These are phyloP conservation scores for Phylloporus sp. DNA, from an alignment of 768 basidiomycete species.

Conservation along the genomic window DNA sequence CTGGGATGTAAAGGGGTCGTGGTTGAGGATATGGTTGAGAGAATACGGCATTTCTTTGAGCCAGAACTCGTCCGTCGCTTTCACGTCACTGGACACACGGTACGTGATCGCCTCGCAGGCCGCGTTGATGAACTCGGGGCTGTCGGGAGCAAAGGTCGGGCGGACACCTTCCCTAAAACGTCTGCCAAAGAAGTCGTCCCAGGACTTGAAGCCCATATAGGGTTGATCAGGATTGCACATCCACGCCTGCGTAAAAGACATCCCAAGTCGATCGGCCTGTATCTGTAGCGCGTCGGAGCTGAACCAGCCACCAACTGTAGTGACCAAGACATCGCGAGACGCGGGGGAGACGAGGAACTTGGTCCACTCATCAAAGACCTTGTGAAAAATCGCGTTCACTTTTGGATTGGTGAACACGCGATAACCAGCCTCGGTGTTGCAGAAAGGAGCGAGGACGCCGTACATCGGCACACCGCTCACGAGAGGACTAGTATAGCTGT, in stretches of 20 bases:
- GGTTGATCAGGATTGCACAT: constrained; percentile 36
- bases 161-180: constrained; percentile 38
- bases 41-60: constrained; percentile 60
- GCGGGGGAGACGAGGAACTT: constrained; percentile 39
- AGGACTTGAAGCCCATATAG: constrained; percentile 44
- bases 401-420: constrained; percentile 27
- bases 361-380: constrained; percentile 47
- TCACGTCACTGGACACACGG: constrained; percentile 36
- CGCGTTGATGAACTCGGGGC: constrained; percentile 38
- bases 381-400: constrained; percentile 45
- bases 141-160: constrained; percentile 29
- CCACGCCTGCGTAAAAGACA: constrained; percentile 37
- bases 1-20: constrained; percentile 34
- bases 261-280: constrained; percentile 11
- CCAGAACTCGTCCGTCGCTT: constrained; percentile 49
- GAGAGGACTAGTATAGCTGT: constrained; percentile 18
- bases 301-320: constrained; percentile 45
- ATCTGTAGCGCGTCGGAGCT: constrained; percentile 28
- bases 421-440: constrained; percentile 20
- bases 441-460: constrained; percentile 20
- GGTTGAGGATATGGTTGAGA: constrained; percentile 48
- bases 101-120: constrained; percentile 53
- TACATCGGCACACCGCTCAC: constrained; percentile 23
- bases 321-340: constrained; percentile 40
- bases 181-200: constrained; percentile 56